Percentiles rank a stretch among this genome's conserved stretches.
Evolutionary conservation across 2,329 filamentous ascomycete genomes (phyloP).

Genomic region (Thielaviopsis punctulata): DNA sequence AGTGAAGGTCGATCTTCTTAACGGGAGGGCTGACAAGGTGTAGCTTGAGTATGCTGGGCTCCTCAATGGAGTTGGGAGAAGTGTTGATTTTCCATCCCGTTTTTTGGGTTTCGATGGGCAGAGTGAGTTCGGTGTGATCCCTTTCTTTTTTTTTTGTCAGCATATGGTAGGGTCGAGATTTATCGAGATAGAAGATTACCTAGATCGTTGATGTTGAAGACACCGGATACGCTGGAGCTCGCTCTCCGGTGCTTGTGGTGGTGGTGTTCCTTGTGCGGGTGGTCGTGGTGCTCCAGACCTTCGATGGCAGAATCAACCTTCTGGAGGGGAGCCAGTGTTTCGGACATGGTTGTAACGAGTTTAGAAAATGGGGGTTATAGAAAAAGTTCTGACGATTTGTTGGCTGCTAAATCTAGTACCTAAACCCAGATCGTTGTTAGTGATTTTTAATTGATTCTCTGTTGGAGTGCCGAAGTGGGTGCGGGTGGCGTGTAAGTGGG

Average conservation of each 20-base stretch:
- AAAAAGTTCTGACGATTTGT: background rate
- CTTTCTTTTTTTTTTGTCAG: too few species aligned
- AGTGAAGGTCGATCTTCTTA: constrained; percentile 88
- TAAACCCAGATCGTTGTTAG: background rate
- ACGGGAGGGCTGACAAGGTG: constrained; percentile 63
- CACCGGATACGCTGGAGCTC: constrained; percentile 54
- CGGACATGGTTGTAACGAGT: constrained; percentile 21
- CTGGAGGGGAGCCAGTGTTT: constrained; percentile 38
- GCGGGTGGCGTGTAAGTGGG: background rate
- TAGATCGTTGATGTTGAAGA: constrained; percentile 65
- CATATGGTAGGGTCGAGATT: constrained; percentile 12
- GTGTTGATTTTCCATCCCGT: constrained; percentile 94
- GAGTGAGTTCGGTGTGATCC: constrained; percentile 51
- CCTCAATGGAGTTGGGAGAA: constrained; percentile 60
- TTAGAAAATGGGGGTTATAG: background rate
- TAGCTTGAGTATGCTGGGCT: constrained; percentile 70
- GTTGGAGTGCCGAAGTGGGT: background rate
- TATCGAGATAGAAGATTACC: constrained; percentile 32
- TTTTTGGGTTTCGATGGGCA: constrained; percentile 70
- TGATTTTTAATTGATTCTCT: background rate
- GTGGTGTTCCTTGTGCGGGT: constrained; percentile 24
- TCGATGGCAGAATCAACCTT: constrained; percentile 89
- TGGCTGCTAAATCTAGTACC: background rate
- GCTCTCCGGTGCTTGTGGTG: constrained; percentile 48
- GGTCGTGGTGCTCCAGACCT: constrained; percentile 31